phyloP scores from a whole-genome alignment of 768 basidiomycete species.

The Trametes cinnabarina region DNA sequence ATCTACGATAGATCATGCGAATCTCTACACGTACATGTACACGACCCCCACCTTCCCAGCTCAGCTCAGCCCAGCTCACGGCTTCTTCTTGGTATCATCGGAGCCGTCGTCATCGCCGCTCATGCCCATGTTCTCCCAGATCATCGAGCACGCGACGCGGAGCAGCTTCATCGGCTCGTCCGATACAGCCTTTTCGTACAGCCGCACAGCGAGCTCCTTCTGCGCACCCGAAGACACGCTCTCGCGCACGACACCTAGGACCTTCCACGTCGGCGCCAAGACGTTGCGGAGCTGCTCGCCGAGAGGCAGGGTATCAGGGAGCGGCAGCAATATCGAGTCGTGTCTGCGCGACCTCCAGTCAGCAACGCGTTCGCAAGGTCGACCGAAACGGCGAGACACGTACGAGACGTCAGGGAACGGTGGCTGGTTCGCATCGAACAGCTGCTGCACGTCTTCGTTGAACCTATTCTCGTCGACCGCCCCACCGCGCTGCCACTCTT shows the following conservation, averaged over 20 bases:
- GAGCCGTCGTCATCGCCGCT: not conserved
- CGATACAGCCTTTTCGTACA: slow-evolving; percentile 65
- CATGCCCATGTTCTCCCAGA: slow-evolving; percentile 35
- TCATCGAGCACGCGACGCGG: slow-evolving; percentile 37
- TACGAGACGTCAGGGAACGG: slow-evolving; percentile 23
- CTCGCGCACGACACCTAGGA: slow-evolving; percentile 49
- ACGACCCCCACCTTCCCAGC: too few species aligned
- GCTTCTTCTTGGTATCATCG: not conserved
- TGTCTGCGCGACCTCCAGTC: slow-evolving; percentile 1
- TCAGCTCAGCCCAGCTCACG: too few species aligned
- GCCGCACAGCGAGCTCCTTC: slow-evolving; percentile 50
- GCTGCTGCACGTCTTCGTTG: not conserved
- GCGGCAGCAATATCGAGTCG: slow-evolving; percentile 51
- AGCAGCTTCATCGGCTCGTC: slow-evolving; percentile 54
- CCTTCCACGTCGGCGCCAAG: slow-evolving; percentile 54
- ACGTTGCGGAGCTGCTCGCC: slow-evolving; percentile 51
- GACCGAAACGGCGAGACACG: not conserved
- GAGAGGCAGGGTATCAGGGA: slow-evolving; percentile 59
- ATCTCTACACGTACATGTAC: too few species aligned
- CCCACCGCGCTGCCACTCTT: slow-evolving; percentile 45
- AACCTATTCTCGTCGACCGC: not conserved
- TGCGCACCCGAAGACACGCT: slow-evolving; percentile 60
- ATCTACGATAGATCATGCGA: too few species aligned
- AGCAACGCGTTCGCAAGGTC: not conserved
- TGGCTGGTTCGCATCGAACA: slow-evolving; percentile 4